Conservation (phyloP, 306 rosid genomes). For the Prinsepia uniflora region DNA sequence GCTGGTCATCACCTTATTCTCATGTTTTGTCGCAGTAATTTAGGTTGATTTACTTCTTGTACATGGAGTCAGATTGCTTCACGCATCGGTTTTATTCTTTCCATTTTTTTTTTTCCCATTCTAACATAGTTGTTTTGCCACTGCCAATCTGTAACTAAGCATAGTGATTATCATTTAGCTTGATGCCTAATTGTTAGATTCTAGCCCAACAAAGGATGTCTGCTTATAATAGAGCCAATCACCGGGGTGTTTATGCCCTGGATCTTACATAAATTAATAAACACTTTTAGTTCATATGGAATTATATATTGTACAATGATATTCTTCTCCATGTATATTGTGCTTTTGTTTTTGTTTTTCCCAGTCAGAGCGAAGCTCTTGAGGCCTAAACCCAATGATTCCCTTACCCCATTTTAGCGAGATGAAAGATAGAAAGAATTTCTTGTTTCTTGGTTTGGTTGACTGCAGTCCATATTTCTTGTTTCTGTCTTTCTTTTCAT, state of each 20-base stretch:
- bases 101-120: not conserved
- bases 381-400: not conserved
- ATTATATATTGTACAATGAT: too few species aligned
- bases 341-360: not conserved
- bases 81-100: not conserved
- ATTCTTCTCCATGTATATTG: not conserved
- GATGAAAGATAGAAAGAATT: not conserved
- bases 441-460: not conserved
- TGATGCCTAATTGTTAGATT: too few species aligned
- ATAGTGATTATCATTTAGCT: too few species aligned
- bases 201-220: too few species aligned
- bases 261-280: not conserved
- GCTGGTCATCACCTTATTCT: conserved; percentile 50
- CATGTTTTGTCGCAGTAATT: not conserved
- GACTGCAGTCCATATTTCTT: not conserved
- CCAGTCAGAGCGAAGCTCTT: not conserved
- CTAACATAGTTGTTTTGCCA: not conserved
- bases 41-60: not conserved
- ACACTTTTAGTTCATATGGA: not conserved
- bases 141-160: not conserved
- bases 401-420: not conserved
- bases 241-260: not conserved
- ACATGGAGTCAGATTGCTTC: not conserved
- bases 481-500: not conserved
- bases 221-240: not conserved